Conservation (phyloP, 148 eudicot genomes). For the Salicornia ramosissima region DNA sequence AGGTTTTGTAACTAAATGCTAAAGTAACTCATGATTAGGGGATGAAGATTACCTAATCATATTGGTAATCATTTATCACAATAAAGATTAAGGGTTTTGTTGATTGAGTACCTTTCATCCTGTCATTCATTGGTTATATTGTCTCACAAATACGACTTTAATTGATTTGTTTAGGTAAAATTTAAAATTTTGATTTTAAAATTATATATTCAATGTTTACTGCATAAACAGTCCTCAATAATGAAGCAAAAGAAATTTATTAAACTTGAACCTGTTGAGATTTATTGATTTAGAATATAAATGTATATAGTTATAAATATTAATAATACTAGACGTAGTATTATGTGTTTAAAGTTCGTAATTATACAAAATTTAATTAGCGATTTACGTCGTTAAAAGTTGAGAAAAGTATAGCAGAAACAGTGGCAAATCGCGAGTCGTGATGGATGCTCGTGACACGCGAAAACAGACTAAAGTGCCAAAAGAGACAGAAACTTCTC, state of each 20-base stretch:
- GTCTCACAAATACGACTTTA: neutral
- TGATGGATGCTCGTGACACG: no score
- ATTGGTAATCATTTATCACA: neutral
- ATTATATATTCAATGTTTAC: neutral
- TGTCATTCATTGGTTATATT: neutral
- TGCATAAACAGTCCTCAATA: neutral
- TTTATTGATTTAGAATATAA: no score
- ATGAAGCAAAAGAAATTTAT: neutral
- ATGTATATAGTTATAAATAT: no score
- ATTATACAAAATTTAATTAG: no score
- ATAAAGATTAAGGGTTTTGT: neutral
- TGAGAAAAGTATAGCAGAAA: no score
- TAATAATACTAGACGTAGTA: no score
- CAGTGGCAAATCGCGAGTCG: no score
- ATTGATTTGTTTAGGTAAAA: neutral
- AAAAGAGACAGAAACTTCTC: no score
- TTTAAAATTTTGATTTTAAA: neutral
- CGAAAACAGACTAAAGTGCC: no score
- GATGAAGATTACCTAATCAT: conserved; percentile 4
- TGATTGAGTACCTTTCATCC: neutral
- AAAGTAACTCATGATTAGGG: neutral
- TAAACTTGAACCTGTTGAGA: conserved; percentile 8
- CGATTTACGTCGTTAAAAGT: no score
- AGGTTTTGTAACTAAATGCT: neutral
- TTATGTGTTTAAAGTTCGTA: no score